These are phyloP conservation scores for Malus hybrid DNA, from an alignment of 331 rosid species.

Conservation along the genomic window DNA sequence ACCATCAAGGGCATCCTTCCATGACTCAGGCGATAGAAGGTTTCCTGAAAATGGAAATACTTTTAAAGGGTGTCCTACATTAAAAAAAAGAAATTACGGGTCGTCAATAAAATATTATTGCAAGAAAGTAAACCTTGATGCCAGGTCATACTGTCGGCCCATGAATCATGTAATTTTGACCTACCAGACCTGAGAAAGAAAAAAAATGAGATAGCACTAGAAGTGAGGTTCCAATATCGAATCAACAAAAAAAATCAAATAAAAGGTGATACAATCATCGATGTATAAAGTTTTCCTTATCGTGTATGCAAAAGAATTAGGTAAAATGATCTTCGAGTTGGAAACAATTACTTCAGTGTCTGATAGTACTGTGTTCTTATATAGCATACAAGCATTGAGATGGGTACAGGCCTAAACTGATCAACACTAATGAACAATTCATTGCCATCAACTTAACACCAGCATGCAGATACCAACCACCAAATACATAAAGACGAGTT, in stretches of 20 bases:
- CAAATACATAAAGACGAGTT: not conserved
- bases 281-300: not conserved
- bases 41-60: conserved; percentile 52
- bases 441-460: not conserved
- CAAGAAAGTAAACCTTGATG: conserved; percentile 54
- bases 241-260: not conserved
- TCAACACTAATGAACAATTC: not conserved
- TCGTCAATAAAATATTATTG: not conserved
- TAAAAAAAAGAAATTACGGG: conserved; percentile 1
- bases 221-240: not conserved
- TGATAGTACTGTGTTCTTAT: not conserved
- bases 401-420: not conserved
- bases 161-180: conserved; percentile 70
- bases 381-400: not conserved
- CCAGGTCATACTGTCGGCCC: conserved; percentile 71
- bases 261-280: not conserved
- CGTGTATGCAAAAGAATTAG: not conserved
- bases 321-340: not conserved
- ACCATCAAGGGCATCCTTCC: conserved; percentile 73
- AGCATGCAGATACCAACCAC: not conserved
- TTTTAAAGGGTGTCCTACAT: conserved; percentile 16
- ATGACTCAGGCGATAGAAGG: conserved; percentile 71
- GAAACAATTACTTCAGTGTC: not conserved
- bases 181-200: conserved; percentile 72
- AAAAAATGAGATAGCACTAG: not conserved